phyloP scores from a whole-genome alignment of 2,329 filamentous ascomycete species.

The Pestalotiopsis sp. region DNA sequence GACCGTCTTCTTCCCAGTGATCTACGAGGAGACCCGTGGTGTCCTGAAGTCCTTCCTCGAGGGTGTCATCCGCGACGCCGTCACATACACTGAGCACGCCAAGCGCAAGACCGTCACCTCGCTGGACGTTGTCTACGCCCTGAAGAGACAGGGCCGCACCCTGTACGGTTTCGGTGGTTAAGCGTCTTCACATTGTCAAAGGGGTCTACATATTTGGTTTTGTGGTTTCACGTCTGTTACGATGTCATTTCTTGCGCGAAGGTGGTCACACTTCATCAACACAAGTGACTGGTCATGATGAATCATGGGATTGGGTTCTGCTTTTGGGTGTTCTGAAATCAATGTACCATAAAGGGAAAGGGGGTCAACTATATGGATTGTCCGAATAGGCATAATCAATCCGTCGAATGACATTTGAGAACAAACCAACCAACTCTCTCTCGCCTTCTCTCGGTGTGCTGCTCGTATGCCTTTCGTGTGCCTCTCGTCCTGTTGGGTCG shows the following conservation, averaged over 20 bases:
- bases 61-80: slow-evolving; percentile 76
- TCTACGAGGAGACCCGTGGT: slow-evolving; percentile 82
- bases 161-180: slow-evolving; percentile 70
- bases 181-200: slow-evolving; percentile 14
- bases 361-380: slow-evolving; percentile 27
- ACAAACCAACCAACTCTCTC: slow-evolving; percentile 12
- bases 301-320: slow-evolving; percentile 35
- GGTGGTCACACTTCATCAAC: slow-evolving; percentile 25
- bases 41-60: slow-evolving; percentile 85
- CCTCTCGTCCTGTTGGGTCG: too few relatives aligned
- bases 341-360: slow-evolving; percentile 35
- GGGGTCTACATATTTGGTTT: slow-evolving; percentile 4
- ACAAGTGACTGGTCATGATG: slow-evolving; percentile 34
- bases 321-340: slow-evolving; percentile 32
- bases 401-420: slow-evolving; percentile 25
- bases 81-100: slow-evolving; percentile 83
- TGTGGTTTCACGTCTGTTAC: slow-evolving; percentile 36
- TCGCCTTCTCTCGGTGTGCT: too few relatives aligned
- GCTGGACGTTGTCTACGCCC: slow-evolving; percentile 64
- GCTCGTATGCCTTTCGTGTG: too few relatives aligned
- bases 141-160: slow-evolving; percentile 67
- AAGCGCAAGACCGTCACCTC: slow-evolving; percentile 75
- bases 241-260: slow-evolving; percentile 33
- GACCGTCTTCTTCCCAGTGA: slow-evolving; percentile 51
- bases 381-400: slow-evolving; percentile 31